Base-by-base conservation (phyloP, 2,329 filamentous ascomycete species). In the Talaromyces albobiverticillius region DNA sequence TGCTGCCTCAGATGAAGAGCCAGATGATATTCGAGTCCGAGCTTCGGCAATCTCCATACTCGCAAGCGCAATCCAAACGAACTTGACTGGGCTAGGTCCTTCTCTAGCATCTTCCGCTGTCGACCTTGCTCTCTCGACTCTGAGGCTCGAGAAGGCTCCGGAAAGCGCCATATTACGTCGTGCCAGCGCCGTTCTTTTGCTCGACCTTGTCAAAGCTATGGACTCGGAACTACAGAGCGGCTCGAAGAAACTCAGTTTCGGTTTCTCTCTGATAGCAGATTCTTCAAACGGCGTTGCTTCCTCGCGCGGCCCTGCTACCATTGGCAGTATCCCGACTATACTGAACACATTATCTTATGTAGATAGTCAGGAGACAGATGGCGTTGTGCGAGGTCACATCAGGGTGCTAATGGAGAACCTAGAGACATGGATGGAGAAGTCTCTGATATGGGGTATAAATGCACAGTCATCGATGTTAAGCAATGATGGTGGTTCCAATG, bases 11-110 rank as follows among this genome's bases (percentile, higher is more conserved):
- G 71, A 75, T 47, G 61, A 66, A 20, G 66, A 72, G 22, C 72
- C 72, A n/a, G 73, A 76, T 51, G 73, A 76, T 53, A 64, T 76
- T 1, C 73, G 73, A 11, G 62, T 69, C 1, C 68, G 73, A 3
- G 65, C 73, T n/a, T 76, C 73, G 1, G 73, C 73, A 13, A 61
- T 76, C 3, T 76, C 73, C 2, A 71, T 76, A 26, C 65, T 76
- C 4, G 71, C 71, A 3, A 71, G 69, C 1, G 72, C 71, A 0
- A 64, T 75, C 2, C 66, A 71, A 45, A 72, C 68, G 6, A 75
- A 74, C 52, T 63, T 75, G 43, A 54, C 62, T 13, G 73, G 71
- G 2, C 60, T 76, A 4, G 73, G 72, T 0, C 58, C 67, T 4
- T 57, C 59, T 2, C 62, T 73, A 4, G 54, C 69, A 18, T 64